A percentile compares a stretch with the other conserved stretches of the same genome.
These are phyloP conservation scores for Cladosporium sp. DNA, from an alignment of 2,329 filamentous ascomycete species.

Conservation along the genomic window DNA sequence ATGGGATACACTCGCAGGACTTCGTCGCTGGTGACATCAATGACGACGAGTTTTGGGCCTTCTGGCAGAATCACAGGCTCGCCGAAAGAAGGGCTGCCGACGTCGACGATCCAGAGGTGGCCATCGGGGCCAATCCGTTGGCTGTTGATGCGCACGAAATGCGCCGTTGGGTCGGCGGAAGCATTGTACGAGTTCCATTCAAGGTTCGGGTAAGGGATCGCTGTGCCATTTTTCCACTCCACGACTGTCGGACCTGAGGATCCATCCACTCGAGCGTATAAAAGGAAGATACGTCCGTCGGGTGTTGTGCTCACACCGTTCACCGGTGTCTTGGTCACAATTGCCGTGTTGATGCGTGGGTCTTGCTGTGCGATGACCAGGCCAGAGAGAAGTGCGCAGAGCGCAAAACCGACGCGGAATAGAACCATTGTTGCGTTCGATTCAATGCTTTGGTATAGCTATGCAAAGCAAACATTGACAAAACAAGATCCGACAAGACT, in stretches of 20 bases:
- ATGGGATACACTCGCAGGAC: conserved; percentile 32
- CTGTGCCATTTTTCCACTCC: conserved; percentile 25
- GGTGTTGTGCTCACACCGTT: conserved; percentile 27
- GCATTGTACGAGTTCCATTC: conserved; percentile 30
- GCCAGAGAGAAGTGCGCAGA: background rate
- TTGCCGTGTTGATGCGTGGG: conserved; percentile 17
- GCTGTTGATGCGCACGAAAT: conserved; percentile 26
- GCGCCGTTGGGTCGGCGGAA: conserved; percentile 23
- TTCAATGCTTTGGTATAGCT: background rate
- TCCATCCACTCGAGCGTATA: conserved; percentile 29
- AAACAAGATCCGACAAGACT: too few relatives aligned
- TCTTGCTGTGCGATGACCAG: conserved; percentile 13
- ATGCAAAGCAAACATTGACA: too few relatives aligned
- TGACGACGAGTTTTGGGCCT: conserved; percentile 32
- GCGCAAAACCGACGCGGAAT: background rate
- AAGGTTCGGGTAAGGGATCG: conserved; percentile 25
- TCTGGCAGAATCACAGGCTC: conserved; percentile 26
- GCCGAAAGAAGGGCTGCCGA: conserved; percentile 26
- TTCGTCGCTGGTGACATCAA: conserved; percentile 32
- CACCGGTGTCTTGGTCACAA: conserved; percentile 19
- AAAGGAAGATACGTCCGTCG: conserved; percentile 28
- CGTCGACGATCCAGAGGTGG: conserved; percentile 31
- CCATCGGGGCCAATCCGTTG: conserved; percentile 33
- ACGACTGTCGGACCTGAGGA: conserved; percentile 29
- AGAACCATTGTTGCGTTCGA: background rate